Percentiles rank a stretch among this genome's conserved stretches.
Evolutionary conservation across 306 rosid species (phyloP).

Genomic region (Geum urbanum): DNA sequence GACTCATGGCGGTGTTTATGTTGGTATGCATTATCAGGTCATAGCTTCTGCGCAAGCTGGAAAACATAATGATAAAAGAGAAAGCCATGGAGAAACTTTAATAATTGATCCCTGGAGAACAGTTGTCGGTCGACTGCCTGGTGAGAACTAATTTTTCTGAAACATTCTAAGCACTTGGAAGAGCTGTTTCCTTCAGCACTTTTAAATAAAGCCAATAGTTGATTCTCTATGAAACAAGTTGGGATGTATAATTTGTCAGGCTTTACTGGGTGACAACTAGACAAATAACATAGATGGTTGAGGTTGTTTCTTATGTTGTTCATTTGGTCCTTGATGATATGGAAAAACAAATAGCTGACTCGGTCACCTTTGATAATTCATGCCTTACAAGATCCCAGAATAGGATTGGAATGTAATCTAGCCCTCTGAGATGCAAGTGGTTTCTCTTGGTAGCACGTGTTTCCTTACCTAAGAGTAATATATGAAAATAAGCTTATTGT

Average conservation of each 20-base stretch:
- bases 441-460: neutral
- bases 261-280: neutral
- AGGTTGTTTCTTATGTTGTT: neutral
- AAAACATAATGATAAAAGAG: constrained; percentile 65
- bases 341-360: neutral
- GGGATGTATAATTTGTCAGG: neutral
- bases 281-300: neutral
- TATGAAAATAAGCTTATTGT: neutral
- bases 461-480: neutral
- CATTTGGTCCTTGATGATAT: neutral
- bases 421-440: neutral
- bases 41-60: constrained; percentile 98
- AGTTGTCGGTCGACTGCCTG: constrained; percentile 67
- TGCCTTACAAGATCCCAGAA: neutral
- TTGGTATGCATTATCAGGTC: constrained; percentile 54
- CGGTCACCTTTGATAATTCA: neutral
- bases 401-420: too few species aligned
- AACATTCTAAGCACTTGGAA: neutral
- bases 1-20: constrained; percentile 22
- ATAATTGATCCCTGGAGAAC: constrained; percentile 96
- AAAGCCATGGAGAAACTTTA: constrained; percentile 83
- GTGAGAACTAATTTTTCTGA: constrained; percentile 38
- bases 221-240: neutral
- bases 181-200: neutral
- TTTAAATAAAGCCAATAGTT: neutral